Evolutionary conservation across 2,329 filamentous ascomycete genomes (phyloP), one percentile per base, ranked within the genome.

Genomic region (Aaosphaeria arxii): DNA sequence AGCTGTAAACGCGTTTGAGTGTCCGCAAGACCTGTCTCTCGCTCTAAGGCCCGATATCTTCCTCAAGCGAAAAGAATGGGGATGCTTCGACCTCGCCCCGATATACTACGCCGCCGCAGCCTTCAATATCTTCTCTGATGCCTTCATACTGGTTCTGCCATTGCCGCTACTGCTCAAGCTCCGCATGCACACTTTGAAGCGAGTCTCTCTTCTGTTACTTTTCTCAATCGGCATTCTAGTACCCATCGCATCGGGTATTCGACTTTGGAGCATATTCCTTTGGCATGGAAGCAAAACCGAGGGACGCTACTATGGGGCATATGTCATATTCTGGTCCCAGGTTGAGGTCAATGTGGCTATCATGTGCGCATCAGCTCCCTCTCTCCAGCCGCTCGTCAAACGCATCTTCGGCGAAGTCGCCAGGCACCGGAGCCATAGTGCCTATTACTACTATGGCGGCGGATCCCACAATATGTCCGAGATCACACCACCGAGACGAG

Each of bases 271-370:
- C 2, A 30, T 63, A 1, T 52, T 48, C 7, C 42, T 61, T 6
- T 62, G 61, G 61, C 45, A 51, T 0, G 50, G 46, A 1, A 51
- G 49, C 28, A 47, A 48, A 7, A 7, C 7, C 5, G 6, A 49
- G 5, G 32, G 52, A 38, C 42, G 50, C n/a, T 61, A 63, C 33
- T 57, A 61, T 13, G 57, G 58, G 1, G 58, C 49, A 33, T 61
- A 64, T 43, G 48, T 62, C 6, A 43, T 62, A 1, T 58, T 63
- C 45, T 62, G 56, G 58, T 51, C 56, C 11, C 57, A 59, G 33
- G 54, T 64, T 30, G 59, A 64, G 35, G 50, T 62, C 44, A 62
- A 64, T 36, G 61, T 57, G 2, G 59, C 55, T 1, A 62, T 64
- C 7, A 53, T 61, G 6, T 61, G 56, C 42, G 58, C 61, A 4